Base-by-base conservation (phyloP, 1,284 basidiomycete genomes). In the Phaffia rhodozyma region DNA sequence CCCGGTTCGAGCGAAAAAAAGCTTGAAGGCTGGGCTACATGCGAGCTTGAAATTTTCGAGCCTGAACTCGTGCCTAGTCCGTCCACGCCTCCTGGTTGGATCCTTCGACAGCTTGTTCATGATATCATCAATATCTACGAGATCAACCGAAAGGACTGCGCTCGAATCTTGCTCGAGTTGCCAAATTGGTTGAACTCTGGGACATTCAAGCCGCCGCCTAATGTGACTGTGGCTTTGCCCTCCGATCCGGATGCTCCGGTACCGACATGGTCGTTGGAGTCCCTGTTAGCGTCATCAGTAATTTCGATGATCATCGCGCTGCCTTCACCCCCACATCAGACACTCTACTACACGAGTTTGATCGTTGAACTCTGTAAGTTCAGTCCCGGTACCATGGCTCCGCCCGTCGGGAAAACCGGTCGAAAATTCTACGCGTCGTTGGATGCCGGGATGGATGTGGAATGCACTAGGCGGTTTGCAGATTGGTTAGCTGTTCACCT, bases 401-500 rank as follows among this genome's bases (percentile, higher is more conserved):
- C 94, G 0, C 91, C 93, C 1, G 89, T 99, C 16, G 96, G 96
- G 60, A 91, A 96, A 73, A 90, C 88, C 2, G 91, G 97, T 68
- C 83, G 96, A 59, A 87, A 86, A 70, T 75, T 97, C 20, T 98
- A 96, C 72, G 77, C 75, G 18, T 75, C 81, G 18, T 79, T 94
- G n/a, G 71, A 69, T 29, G 86, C 91, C 53, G 87, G 87, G 0
- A 79, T 97, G 48, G 93, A 97, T 68, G 83, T 88, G 4, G 93
- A 96, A 70, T 78, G 89, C 55, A 80, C 86, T 0, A 81, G 85
- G 62, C 80, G 91, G 25, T 87, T 92, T 66, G 84, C 89, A 0
- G 91, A 96, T 69, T 98, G 96, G 96, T 97, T 97, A 71, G 84
- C 90, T 5, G 82, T 89, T 1, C 96, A 99, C 71, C 87, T 98